Evolutionary conservation across 768 basidiomycete genomes (phyloP).

Genomic region (Phylloporus sp.): DNA sequence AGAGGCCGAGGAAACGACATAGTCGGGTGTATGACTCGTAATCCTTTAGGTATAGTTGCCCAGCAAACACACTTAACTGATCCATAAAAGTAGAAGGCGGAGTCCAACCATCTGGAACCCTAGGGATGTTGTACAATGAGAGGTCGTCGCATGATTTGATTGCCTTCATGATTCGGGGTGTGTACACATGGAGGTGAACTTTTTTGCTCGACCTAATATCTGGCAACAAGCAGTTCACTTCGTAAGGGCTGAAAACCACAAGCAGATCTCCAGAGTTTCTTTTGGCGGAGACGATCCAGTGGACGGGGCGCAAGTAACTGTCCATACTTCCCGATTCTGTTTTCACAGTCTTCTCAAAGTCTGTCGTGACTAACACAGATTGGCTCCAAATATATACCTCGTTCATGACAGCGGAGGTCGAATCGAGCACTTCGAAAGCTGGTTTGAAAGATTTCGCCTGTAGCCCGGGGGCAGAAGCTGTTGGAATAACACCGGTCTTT

Average conservation of each 20-base stretch:
- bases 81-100: slow-evolving; percentile 12
- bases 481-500: slow-evolving; percentile 23
- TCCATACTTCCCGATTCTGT: slow-evolving; percentile 16
- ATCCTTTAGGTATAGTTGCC: slow-evolving; percentile 40
- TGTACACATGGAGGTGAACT: slow-evolving; percentile 41
- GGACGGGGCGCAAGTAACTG: slow-evolving; percentile 36
- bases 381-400: slow-evolving; percentile 21
- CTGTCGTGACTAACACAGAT: slow-evolving; percentile 11
- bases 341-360: slow-evolving; percentile 11
- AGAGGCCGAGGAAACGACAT: slow-evolving; percentile 37
- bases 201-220: slow-evolving; percentile 29
- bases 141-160: slow-evolving; percentile 38
- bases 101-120: slow-evolving; percentile 14
- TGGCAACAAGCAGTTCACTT: slow-evolving; percentile 38
- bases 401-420: slow-evolving; percentile 6
- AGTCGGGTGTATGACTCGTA: slow-evolving; percentile 31
- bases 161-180: slow-evolving; percentile 33
- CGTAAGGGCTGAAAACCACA: slow-evolving; percentile 39
- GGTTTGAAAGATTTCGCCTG: slow-evolving; percentile 17
- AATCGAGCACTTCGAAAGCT: slow-evolving; percentile 9
- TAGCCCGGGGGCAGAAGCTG: neutral
- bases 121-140: slow-evolving; percentile 18
- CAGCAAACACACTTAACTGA: slow-evolving; percentile 44
- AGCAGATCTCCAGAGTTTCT: slow-evolving; percentile 26
- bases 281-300: slow-evolving; percentile 42